phyloP scores from a whole-genome alignment of 2,329 filamentous ascomycete genomes.

The Venturia nashicola region DNA sequence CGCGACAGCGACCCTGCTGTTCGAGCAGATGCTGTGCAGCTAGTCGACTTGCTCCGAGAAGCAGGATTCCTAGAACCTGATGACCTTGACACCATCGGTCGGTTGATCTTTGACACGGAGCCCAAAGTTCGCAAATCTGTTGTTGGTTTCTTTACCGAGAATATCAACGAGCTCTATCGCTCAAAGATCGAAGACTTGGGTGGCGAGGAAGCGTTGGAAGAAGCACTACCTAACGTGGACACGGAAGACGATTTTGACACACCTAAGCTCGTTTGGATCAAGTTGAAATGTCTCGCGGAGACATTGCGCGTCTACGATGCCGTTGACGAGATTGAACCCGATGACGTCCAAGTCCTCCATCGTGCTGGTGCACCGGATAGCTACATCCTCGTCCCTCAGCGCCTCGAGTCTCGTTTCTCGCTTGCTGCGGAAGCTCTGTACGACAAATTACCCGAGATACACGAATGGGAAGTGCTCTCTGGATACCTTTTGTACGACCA shows the following conservation, averaged over 20 bases:
- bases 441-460: slow-evolving; percentile 67
- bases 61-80: slow-evolving; percentile 79
- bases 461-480: slow-evolving; percentile 77
- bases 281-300: slow-evolving; percentile 80
- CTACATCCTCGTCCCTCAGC: slow-evolving; percentile 45
- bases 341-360: slow-evolving; percentile 15
- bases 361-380: slow-evolving; percentile 27
- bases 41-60: slow-evolving; percentile 71
- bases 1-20: slow-evolving; percentile 72
- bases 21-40: slow-evolving; percentile 65
- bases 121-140: slow-evolving; percentile 76
- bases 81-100: slow-evolving; percentile 80
- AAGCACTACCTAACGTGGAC: slow-evolving; percentile 48
- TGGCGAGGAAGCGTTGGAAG: slow-evolving; percentile 63
- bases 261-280: slow-evolving; percentile 75
- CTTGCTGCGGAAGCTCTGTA: slow-evolving; percentile 78
- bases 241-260: slow-evolving; percentile 57
- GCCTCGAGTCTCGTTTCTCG: slow-evolving; percentile 69
- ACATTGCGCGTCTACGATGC: slow-evolving; percentile 74
- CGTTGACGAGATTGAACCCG: slow-evolving; percentile 33
- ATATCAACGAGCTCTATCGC: slow-evolving; percentile 70
- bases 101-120: slow-evolving; percentile 81
- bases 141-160: slow-evolving; percentile 79
- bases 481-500: slow-evolving; percentile 91
- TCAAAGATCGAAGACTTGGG: slow-evolving; percentile 73